phyloP scores from a whole-genome alignment of 192 early-diverging fungal species.

The Coemansia sp. region DNA sequence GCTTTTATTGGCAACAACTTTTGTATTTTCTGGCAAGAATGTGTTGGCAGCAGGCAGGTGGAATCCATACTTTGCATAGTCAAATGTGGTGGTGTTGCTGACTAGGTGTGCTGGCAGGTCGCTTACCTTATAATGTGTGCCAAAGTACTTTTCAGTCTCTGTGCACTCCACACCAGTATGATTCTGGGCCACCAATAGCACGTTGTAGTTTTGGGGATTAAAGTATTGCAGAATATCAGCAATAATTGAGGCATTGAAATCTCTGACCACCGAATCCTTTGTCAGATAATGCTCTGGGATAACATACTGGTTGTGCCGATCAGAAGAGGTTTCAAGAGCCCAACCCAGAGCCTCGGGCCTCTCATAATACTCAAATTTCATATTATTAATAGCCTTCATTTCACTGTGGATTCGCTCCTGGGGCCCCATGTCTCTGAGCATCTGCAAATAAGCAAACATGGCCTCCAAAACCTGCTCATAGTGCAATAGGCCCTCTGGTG shows the following conservation, averaged over 20 bases:
- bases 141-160: background rate
- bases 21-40: background rate
- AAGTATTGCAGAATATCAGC: background rate
- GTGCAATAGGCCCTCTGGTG: background rate
- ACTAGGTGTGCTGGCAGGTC: background rate
- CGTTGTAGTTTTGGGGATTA: background rate
- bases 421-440: slow-evolving; percentile 17
- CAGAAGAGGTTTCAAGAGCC: background rate
- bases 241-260: background rate
- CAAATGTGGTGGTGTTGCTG: background rate
- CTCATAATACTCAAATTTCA: background rate
- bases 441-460: slow-evolving; percentile 26
- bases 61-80: background rate
- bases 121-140: background rate
- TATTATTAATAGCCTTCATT: background rate
- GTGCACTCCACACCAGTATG: background rate
- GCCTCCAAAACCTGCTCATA: slow-evolving; percentile 18
- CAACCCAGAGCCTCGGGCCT: background rate
- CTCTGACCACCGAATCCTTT: background rate
- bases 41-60: background rate
- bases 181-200: background rate
- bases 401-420: slow-evolving; percentile 10
- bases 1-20: background rate
- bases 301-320: background rate
- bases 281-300: background rate